phyloP scores from a whole-genome alignment of 768 basidiomycete species.

The Amanita jacksonii region DNA sequence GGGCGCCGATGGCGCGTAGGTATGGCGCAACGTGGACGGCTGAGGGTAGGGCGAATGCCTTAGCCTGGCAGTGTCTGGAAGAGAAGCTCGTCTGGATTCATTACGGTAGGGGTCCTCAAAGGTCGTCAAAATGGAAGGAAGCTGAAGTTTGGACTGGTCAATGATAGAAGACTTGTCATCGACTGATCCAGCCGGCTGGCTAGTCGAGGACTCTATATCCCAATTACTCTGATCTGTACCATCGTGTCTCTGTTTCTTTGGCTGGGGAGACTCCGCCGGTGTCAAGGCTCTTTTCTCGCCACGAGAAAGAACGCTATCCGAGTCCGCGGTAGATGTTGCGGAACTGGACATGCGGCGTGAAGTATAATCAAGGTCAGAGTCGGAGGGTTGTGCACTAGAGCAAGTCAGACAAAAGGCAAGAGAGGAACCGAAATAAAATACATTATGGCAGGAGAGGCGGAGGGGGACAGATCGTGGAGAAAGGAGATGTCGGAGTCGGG shows the following conservation, averaged over 20 bases:
- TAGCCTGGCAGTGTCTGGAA: conserved; percentile 45
- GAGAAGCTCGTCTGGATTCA: conserved; percentile 52
- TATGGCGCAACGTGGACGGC: conserved; percentile 34
- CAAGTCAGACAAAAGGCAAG: conserved; percentile 11
- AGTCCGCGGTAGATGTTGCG: conserved; percentile 58
- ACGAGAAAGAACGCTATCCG: conserved; percentile 52
- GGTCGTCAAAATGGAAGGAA: conserved; percentile 65
- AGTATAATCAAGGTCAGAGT: conserved; percentile 48
- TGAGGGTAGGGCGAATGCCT: conserved; percentile 48
- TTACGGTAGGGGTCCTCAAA: conserved; percentile 53
- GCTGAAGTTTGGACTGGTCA: conserved; percentile 49
- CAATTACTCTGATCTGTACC: conserved; percentile 23
- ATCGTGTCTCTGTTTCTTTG: conserved; percentile 36
- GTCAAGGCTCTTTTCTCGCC: conserved; percentile 52
- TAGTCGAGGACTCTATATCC: conserved; percentile 23
- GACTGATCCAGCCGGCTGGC: conserved; percentile 17
- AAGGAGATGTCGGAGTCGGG: conserved; percentile 27
- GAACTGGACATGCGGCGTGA: conserved; percentile 72
- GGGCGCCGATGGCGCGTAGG: conserved; percentile 35
- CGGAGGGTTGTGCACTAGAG: conserved; percentile 22
- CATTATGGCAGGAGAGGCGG: conserved; percentile 38
- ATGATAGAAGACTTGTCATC: conserved; percentile 29
- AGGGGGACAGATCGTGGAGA: conserved; percentile 38
- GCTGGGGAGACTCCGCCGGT: conserved; percentile 44
- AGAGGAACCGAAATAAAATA: conserved; percentile 15